phyloP scores from a whole-genome alignment of 768 basidiomycete species.

The Neoboletus magnificus region DNA sequence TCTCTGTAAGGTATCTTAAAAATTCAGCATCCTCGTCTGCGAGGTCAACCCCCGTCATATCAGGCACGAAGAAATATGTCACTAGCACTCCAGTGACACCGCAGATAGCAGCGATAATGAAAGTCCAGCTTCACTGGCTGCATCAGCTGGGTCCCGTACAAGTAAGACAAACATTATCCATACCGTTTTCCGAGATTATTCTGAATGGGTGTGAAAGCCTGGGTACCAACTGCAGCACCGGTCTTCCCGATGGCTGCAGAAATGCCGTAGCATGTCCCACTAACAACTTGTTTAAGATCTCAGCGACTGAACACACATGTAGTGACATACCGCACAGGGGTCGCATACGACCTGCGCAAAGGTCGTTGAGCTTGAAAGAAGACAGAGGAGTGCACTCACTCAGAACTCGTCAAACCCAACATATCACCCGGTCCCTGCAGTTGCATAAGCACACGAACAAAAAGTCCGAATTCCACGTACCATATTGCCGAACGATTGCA shows the following conservation, averaged over 20 bases:
- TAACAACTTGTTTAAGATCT: constrained; percentile 14
- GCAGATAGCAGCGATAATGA: constrained; percentile 67
- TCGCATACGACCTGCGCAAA: constrained; percentile 52
- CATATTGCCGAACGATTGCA: constrained; percentile 72
- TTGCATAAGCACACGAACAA: constrained; percentile 6
- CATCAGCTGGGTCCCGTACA: background rate
- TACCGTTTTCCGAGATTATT: constrained; percentile 62
- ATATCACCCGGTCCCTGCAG: constrained; percentile 68
- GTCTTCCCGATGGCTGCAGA: constrained; percentile 67
- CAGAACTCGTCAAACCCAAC: constrained; percentile 62
- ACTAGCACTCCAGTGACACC: constrained; percentile 60
- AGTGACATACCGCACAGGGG: constrained; percentile 50
- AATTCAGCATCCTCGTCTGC: constrained; percentile 64
- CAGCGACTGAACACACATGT: background rate
- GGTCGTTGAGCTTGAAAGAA: constrained; percentile 2
- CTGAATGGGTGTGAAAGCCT: constrained; percentile 69
- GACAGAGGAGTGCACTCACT: constrained; percentile 39
- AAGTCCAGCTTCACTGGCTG: constrained; percentile 49
- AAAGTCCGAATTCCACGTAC: constrained; percentile 29
- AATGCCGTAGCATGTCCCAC: constrained; percentile 68
- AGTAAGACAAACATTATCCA: constrained; percentile 8
- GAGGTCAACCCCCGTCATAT: constrained; percentile 65
- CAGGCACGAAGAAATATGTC: constrained; percentile 66
- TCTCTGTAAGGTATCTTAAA: constrained; percentile 53
- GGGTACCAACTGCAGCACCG: constrained; percentile 70